Evolutionary conservation across 192 early-diverging fungal genomes (phyloP), one percentile per base, ranked within the genome.

Genomic region (Coemansia sp.): DNA sequence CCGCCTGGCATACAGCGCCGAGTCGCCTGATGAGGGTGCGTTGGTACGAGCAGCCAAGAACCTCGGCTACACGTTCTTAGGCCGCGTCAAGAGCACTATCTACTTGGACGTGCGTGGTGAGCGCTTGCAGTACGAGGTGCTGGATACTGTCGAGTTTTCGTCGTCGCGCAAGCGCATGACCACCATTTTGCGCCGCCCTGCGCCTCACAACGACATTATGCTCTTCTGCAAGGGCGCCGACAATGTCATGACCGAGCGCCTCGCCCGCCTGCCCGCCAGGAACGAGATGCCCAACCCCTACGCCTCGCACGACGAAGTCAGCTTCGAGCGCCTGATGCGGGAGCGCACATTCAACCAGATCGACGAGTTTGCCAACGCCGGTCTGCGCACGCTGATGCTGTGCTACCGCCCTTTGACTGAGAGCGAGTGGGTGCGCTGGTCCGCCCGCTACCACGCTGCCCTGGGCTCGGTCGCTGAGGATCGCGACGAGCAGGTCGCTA

Each of bases 171-270:
- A 99, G 77, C 85, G 97, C 48, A 99, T 99, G 97, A 92, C 91
- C 38, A 92, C 97, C 14, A 90, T 99, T 67, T 78, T 97, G 62
- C 82, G 90, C 59, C 86, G 87, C 29, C 87, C 90, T 3, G 90
- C 55, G 29, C 55, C 55, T n/a, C 5, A 94, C 31, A 89, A 86
- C 57, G 77, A 79, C 36, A 86, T 97, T 44, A 85, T 95, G 44
- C 77, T 99, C 9, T 85, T 93, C 29, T 94, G 90, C 84, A 99
- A 99, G 76, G 97, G 97, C 44, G 97, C 97, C 0, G 97, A 99
- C 72, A 90, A 89, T 32, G 89, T 96, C 11, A 95, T 99, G 25
- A 93, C 92, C 75, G 90, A 93, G 67, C 85, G 95, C 36, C 73
- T 97, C 27, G 82, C 87, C 4, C 55, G 36, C 23, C 60, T 39